Evolutionary conservation across 495 filamentous ascomycete genomes (phyloP).

Genomic region (Hyaloscypha hepaticicola): DNA sequence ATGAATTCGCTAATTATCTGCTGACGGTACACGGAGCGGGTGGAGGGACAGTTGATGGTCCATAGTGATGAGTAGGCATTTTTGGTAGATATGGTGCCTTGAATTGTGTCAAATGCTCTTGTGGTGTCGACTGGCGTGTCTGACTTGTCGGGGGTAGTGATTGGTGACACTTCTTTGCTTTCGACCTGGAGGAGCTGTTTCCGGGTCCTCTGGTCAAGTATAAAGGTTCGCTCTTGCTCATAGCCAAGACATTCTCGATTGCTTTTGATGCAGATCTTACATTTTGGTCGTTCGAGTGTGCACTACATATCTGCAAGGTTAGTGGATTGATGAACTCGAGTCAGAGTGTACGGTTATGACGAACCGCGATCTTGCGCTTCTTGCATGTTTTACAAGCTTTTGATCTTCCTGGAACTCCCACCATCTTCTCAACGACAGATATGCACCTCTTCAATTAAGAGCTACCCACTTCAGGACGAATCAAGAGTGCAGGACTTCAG

Average conservation of each 20-base stretch:
- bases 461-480: not conserved
- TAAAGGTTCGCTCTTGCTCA: constrained; percentile 37
- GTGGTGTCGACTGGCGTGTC: not conserved
- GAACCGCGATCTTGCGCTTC: constrained; percentile 41
- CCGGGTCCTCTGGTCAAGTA: constrained; percentile 24
- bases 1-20: constrained; percentile 23
- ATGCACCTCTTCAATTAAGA: not conserved
- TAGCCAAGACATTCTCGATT: constrained; percentile 42
- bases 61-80: constrained; percentile 14
- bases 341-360: constrained; percentile 7
- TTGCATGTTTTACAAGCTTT: constrained; percentile 49
- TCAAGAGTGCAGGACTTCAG: not conserved
- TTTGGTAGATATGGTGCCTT: constrained; percentile 16
- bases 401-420: constrained; percentile 46
- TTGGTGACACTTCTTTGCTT: not conserved
- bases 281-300: constrained; percentile 38
- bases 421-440: constrained; percentile 34
- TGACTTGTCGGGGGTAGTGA: not conserved
- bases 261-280: constrained; percentile 39
- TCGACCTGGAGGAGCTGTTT: constrained; percentile 6
- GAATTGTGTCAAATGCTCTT: not conserved
- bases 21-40: constrained; percentile 11
- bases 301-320: constrained; percentile 31
- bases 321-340: not conserved
- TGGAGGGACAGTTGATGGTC: constrained; percentile 10